phyloP scores from a whole-genome alignment of 352 stramenopile genomes.

The Globisporangium camurandrum region DNA sequence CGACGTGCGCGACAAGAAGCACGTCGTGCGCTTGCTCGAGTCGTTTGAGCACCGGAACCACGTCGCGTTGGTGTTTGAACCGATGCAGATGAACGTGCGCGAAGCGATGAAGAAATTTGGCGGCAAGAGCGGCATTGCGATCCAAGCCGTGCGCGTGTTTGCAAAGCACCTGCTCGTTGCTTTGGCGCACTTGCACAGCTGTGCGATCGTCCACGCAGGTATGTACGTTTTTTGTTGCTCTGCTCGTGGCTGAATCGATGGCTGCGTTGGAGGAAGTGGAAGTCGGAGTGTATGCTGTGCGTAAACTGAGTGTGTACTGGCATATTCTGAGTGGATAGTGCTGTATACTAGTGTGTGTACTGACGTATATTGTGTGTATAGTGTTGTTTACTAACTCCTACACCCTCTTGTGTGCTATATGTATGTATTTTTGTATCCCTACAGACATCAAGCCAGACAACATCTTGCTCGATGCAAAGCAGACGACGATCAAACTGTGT shows the following conservation, averaged over 20 bases:
- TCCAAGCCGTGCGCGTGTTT: conserved; percentile 81
- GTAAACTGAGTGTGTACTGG: too few relatives aligned
- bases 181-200: conserved; percentile 64
- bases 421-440: conserved; percentile 3
- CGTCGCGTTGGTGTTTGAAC: conserved; percentile 95
- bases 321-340: not conserved
- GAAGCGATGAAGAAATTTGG: conserved; percentile 89
- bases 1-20: conserved; percentile 74
- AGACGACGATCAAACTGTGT: conserved; percentile 93
- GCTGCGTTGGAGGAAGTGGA: too few relatives aligned
- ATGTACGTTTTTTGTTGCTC: conserved; percentile 8
- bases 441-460: conserved; percentile 98
- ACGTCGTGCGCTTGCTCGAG: conserved; percentile 80
- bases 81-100: conserved; percentile 96
- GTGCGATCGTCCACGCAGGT: conserved; percentile 91
- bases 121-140: conserved; percentile 73
- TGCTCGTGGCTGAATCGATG: not conserved
- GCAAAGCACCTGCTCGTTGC: conserved; percentile 74
- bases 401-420: too few relatives aligned
- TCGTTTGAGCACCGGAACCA: conserved; percentile 92
- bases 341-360: not conserved
- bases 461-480: conserved; percentile 94
- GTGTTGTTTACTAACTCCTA: too few relatives aligned
- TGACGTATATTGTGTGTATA: not conserved
- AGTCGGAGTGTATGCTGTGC: too few relatives aligned